Evolutionary conservation across 768 basidiomycete species (phyloP), one percentile per base, ranked within the genome.

Genomic region (Termitomyces sp.): DNA sequence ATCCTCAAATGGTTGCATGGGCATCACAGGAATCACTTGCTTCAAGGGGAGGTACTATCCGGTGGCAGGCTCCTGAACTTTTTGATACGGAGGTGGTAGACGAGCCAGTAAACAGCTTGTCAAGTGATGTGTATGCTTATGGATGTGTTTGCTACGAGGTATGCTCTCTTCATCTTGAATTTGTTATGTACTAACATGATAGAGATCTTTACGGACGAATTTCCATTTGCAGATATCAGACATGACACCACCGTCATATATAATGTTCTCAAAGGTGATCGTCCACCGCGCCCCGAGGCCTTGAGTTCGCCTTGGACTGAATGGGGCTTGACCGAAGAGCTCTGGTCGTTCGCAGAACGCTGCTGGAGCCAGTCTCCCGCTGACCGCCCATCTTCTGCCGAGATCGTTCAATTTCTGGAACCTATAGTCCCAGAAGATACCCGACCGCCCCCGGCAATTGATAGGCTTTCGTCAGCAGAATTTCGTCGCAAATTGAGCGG

Each of bases 121-220:
- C 32, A 4, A 61, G 55, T 42, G 60, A 61, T 36, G 24, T 61
- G 7, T 62, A 62, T 45, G 50, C 61, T 7, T 62, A 40, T 40
- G 40, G 55, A 9, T 62, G 51, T 38, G 57, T 54, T 32, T 58
- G 57, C 39, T 62, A 52, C 20, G 58, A 59, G 52, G 58, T 59
- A 13, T 2, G 20, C n/a, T 24, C 8, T 42, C 12, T 20, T 55
- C 4, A 38, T 18, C 28, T 3, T 35, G 4, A 7, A 9, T 33
- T 45, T 6, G 4, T 18, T 35, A 9, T n/a, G n/a, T n/a, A n/a
- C 32, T 32, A 22, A 33, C 7, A 15, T 20, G 22, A 15, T 13
- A 49, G 49, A 57, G 56, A 57, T 57, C 7, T 57, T 57, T 38
- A 38, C 45, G 1, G 45, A 35, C 2, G 13, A 57, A 36, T 8